Evolutionary conservation across 179 eudicot genomes (phyloP).

Genomic region (Vitellaria paradoxa): DNA sequence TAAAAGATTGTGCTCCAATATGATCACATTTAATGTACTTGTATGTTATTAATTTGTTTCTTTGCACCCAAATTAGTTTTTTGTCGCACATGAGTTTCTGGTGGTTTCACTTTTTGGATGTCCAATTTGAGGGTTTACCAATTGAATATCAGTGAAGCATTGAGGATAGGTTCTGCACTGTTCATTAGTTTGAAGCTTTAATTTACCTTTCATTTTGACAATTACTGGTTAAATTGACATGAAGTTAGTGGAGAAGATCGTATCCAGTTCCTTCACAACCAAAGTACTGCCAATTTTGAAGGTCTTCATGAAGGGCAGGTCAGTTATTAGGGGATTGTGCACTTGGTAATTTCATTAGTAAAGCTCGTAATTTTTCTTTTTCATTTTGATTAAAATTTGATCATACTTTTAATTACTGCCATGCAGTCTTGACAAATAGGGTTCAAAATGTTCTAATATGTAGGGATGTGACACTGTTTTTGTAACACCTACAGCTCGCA

Average conservation of each 20-base stretch:
- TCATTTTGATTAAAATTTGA: not conserved
- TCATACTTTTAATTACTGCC: not conserved
- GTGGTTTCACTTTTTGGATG: not conserved
- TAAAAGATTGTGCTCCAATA: too few relatives aligned
- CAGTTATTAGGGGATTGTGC: constrained; percentile 7
- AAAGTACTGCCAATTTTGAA: constrained; percentile 77
- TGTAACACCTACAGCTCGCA: constrained; percentile 77
- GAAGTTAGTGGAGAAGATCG: constrained; percentile 72
- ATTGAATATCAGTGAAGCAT: not conserved
- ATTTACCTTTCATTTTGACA: constrained; percentile 12
- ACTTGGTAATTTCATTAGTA: not conserved
- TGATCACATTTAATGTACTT: not conserved
- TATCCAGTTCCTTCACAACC: constrained; percentile 68
- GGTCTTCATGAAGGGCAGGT: constrained; percentile 67
- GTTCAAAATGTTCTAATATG: constrained; percentile 14
- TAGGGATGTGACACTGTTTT: constrained; percentile 79
- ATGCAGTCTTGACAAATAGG: constrained; percentile 7
- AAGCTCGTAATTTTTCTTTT: not conserved
- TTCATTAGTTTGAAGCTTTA: constrained; percentile 2
- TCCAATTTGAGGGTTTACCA: not conserved
- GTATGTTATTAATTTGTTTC: not conserved
- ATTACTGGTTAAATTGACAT: constrained; percentile 14
- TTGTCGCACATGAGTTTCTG: not conserved
- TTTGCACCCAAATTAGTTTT: not conserved
- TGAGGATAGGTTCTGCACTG: not conserved